Percentiles rank a stretch among this genome's conserved stretches.
phyloP scores from a whole-genome alignment of 768 basidiomycete species.

The Tylopilus rubrobrunneus region DNA sequence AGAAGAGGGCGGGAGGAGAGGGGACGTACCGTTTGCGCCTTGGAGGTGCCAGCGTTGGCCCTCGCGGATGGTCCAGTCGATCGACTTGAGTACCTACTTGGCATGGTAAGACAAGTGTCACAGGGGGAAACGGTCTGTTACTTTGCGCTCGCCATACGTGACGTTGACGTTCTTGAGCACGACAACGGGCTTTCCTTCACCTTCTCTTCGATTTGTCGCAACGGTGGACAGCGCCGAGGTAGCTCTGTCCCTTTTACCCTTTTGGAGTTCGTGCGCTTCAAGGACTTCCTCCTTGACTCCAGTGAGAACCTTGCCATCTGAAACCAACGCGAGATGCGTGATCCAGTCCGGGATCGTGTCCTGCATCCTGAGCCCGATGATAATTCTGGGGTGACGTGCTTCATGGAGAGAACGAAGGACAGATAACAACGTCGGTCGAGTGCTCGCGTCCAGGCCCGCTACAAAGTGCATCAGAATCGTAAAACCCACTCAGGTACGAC shows the following conservation, averaged over 20 bases:
- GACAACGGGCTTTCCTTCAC: slow-evolving; percentile 43
- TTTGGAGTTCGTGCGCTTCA: slow-evolving; percentile 18
- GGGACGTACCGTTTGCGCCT: slow-evolving; percentile 72
- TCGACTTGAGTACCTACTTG: slow-evolving; percentile 63
- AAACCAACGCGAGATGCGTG: slow-evolving; percentile 59
- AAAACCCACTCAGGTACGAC: not conserved
- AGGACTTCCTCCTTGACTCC: slow-evolving; percentile 50
- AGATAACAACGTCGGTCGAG: slow-evolving; percentile 50
- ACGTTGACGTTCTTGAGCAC: slow-evolving; percentile 67
- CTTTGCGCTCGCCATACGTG: slow-evolving; percentile 62
- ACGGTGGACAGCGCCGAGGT: not conserved
- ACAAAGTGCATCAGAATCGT: not conserved
- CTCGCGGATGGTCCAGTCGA: slow-evolving; percentile 78
- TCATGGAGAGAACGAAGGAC: slow-evolving; percentile 55
- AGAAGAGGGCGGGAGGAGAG: not conserved
- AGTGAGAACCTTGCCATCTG: slow-evolving; percentile 44
- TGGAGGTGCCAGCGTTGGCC: slow-evolving; percentile 90
- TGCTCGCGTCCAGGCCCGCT: slow-evolving; percentile 76
- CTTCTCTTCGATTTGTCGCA: not conserved
- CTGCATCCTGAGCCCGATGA: slow-evolving; percentile 65
- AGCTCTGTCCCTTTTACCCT: not conserved
- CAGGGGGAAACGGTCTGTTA: slow-evolving; percentile 19
- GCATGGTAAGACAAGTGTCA: not conserved
- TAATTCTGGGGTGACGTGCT: slow-evolving; percentile 49
- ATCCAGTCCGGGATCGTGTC: slow-evolving; percentile 73